These are phyloP conservation scores for Coemansia sp. DNA, from an alignment of 192 early-diverging fungal genomes.

Conservation along the genomic window DNA sequence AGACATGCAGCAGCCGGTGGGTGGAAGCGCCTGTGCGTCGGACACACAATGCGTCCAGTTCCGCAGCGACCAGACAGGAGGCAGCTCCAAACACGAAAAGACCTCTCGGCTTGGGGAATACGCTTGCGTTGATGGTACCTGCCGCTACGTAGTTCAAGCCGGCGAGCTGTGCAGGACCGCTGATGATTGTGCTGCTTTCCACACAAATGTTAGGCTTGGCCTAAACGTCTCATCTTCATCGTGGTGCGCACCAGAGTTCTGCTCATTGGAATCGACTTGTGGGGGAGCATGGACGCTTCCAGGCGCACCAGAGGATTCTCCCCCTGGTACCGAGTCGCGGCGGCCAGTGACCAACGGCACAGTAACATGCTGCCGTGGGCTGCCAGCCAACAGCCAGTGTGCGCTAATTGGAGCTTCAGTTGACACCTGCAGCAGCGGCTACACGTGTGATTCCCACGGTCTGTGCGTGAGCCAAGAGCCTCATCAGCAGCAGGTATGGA, in stretches of 20 bases:
- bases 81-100: conserved; percentile 27
- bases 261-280: conserved; percentile 64
- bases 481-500: conserved; percentile 61
- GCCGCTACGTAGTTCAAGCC: conserved; percentile 61
- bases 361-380: conserved; percentile 59
- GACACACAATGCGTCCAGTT: conserved; percentile 46
- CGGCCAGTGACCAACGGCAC: conserved; percentile 22
- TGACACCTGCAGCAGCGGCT: conserved; percentile 55
- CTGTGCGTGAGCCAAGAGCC: conserved; percentile 54
- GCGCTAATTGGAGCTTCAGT: conserved; percentile 51
- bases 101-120: conserved; percentile 56
- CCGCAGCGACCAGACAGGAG: conserved; percentile 22
- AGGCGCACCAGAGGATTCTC: conserved; percentile 38
- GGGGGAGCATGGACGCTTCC: conserved; percentile 61
- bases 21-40: conserved; percentile 25
- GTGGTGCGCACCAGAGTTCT: conserved; percentile 56
- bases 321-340: conserved; percentile 34
- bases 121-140: conserved; percentile 57
- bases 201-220: conserved; percentile 17
- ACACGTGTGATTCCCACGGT: conserved; percentile 16
- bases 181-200: conserved; percentile 60
- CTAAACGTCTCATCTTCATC: background rate
- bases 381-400: conserved; percentile 44
- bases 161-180: conserved; percentile 56
- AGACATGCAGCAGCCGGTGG: background rate